Conservation (phyloP, 192 early-diverging fungal genomes). For the Coemansia sp. region DNA sequence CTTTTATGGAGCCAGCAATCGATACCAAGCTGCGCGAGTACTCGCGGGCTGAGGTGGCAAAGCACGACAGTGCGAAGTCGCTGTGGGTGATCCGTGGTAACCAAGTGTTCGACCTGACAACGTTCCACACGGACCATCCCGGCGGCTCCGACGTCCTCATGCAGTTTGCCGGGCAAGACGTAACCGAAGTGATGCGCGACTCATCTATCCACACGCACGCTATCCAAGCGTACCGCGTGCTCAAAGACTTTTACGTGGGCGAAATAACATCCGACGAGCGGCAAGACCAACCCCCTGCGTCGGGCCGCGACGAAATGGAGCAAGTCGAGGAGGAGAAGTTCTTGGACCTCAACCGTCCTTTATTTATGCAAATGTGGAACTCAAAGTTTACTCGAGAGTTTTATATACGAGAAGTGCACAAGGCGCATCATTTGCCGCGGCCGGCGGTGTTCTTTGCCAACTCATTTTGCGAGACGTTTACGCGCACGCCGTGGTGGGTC, state of each 20-base stretch:
- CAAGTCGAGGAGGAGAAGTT: slow-evolving; percentile 62
- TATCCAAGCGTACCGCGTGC: slow-evolving; percentile 81
- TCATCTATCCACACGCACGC: slow-evolving; percentile 74
- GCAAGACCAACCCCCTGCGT: slow-evolving; percentile 47
- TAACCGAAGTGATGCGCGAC: slow-evolving; percentile 80
- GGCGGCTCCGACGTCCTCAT: slow-evolving; percentile 88
- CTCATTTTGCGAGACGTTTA: slow-evolving; percentile 73
- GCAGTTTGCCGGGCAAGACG: slow-evolving; percentile 85
- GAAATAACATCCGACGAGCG: slow-evolving; percentile 54
- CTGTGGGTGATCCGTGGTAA: slow-evolving; percentile 81
- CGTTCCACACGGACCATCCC: slow-evolving; percentile 88
- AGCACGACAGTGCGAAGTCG: slow-evolving; percentile 67
- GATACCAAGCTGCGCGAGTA: slow-evolving; percentile 52
- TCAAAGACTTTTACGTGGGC: slow-evolving; percentile 83
- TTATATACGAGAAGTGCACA: slow-evolving; percentile 90
- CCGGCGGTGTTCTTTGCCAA: slow-evolving; percentile 82
- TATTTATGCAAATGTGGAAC: slow-evolving; percentile 78
- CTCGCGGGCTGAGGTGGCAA: slow-evolving; percentile 67
- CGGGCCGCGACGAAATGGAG: slow-evolving; percentile 53
- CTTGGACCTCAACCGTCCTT: slow-evolving; percentile 76
- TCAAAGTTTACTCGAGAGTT: slow-evolving; percentile 75
- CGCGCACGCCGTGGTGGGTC: slow-evolving; percentile 90
- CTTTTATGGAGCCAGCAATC: background rate
- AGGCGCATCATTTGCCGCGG: slow-evolving; percentile 73
- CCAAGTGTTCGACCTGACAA: slow-evolving; percentile 86